Evolutionary conservation across 306 rosid species (phyloP).

Genomic region (Nissolia schottii): DNA sequence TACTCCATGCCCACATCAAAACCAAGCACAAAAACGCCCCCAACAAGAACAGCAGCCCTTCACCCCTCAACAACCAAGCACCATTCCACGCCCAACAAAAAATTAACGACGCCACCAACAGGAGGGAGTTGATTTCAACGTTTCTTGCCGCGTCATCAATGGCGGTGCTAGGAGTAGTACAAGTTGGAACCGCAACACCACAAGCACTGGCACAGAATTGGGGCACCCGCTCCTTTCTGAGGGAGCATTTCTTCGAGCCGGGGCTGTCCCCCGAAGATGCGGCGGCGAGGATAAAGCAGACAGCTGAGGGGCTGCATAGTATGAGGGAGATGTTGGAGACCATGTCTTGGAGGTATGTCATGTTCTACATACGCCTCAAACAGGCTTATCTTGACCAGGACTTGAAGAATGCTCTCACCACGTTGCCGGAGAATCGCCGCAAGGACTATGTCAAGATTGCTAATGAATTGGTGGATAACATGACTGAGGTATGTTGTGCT

Average conservation of each 20-base stretch:
- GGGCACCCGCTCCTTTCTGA: constrained; percentile 72
- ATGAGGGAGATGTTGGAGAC: constrained; percentile 78
- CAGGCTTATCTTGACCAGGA: constrained; percentile 78
- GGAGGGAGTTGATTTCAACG: constrained; percentile 53
- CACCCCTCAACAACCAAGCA: constrained; percentile 3
- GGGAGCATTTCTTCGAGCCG: constrained; percentile 65
- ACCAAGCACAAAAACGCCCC: constrained; percentile 24
- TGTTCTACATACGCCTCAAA: constrained; percentile 71
- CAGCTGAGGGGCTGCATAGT: constrained; percentile 82
- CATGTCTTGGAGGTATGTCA: constrained; percentile 87
- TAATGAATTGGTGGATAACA: constrained; percentile 75
- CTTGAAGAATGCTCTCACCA: constrained; percentile 58
- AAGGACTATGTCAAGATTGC: constrained; percentile 62
- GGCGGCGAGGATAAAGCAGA: constrained; percentile 70
- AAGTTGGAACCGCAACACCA: not conserved
- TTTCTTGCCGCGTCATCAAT: constrained; percentile 45
- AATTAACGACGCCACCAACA: not conserved
- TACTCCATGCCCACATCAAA: constrained; percentile 48
- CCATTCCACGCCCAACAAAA: constrained; percentile 12
- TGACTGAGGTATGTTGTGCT: constrained; percentile 75
- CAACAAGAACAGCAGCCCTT: not conserved
- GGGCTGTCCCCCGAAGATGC: constrained; percentile 83
- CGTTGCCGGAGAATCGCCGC: constrained; percentile 54
- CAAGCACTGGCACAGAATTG: constrained; percentile 63
- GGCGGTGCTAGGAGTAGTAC: constrained; percentile 29